These are phyloP conservation scores for Mycena maculata DNA, from an alignment of 768 basidiomycete species.

Conservation along the genomic window DNA sequence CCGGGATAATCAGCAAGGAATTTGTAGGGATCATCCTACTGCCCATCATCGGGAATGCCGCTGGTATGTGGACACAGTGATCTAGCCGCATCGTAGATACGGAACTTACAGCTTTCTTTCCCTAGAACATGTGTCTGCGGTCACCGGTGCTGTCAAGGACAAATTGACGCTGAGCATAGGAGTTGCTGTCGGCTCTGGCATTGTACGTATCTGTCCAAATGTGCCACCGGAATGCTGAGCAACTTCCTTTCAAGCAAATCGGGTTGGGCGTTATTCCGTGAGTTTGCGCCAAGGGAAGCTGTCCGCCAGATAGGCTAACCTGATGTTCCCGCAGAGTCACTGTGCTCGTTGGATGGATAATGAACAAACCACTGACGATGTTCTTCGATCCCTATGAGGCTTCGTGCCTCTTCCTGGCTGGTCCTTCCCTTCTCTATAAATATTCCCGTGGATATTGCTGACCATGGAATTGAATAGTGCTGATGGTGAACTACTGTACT, in stretches of 20 bases:
- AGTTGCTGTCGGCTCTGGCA: conserved; percentile 73
- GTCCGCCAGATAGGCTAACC: not conserved
- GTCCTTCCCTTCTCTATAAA: conserved; percentile 18
- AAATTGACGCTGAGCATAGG: conserved; percentile 77
- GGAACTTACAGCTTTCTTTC: not conserved
- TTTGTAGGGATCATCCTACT: conserved; percentile 75
- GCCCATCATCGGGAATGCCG: conserved; percentile 79
- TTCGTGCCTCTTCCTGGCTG: conserved; percentile 52
- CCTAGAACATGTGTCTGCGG: conserved; percentile 76
- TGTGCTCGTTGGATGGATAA: conserved; percentile 69
- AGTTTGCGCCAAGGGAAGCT: conserved; percentile 38
- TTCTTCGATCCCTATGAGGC: conserved; percentile 80
- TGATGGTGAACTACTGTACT: conserved; percentile 73
- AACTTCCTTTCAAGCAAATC: conserved; percentile 57
- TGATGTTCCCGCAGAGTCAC: conserved; percentile 53
- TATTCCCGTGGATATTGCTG: not conserved
- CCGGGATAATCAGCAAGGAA: conserved; percentile 62
- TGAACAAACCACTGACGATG: conserved; percentile 69
- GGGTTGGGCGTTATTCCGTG: conserved; percentile 75
- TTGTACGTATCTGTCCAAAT: conserved; percentile 49
- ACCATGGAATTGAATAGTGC: conserved; percentile 45
- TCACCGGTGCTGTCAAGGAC: conserved; percentile 75
- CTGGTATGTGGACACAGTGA: conserved; percentile 26
- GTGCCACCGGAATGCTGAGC: not conserved
- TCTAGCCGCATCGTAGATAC: not conserved